A percentile compares a stretch with the other conserved stretches of the same genome.
Evolutionary conservation across 1,139 yeast species (phyloP).

Genomic region (Blastobotrys aristatus): DNA sequence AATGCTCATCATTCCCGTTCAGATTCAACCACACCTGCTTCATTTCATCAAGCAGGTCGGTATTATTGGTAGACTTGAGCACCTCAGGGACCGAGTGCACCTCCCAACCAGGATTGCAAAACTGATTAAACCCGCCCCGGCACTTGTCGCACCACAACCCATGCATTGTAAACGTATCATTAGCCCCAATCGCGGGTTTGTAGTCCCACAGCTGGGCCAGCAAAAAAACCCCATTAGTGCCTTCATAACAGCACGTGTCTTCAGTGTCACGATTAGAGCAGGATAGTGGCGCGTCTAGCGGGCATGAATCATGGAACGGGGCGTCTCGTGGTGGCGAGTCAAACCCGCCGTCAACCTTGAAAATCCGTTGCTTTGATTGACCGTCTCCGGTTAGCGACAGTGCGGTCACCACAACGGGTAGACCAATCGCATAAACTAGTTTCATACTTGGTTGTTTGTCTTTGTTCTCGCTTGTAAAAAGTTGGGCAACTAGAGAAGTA

Average conservation of each 20-base stretch:
- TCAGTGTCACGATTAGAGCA: constrained; percentile 41
- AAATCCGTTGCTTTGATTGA: neutral
- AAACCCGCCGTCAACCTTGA: constrained; percentile 1
- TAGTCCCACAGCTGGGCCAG: constrained; percentile 96
- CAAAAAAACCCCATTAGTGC: constrained; percentile 78
- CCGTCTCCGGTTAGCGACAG: neutral
- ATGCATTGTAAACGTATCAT: constrained; percentile 74
- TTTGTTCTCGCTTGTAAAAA: too few species aligned
- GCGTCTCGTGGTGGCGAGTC: constrained; percentile 8
- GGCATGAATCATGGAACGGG: constrained; percentile 42
- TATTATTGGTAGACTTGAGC: constrained; percentile 42
- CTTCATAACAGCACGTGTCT: constrained; percentile 76
- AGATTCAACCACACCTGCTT: constrained; percentile 67
- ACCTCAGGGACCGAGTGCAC: constrained; percentile 51
- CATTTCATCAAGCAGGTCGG: constrained; percentile 55
- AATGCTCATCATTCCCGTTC: constrained; percentile 64
- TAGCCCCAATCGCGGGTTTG: constrained; percentile 73
- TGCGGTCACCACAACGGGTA: neutral
- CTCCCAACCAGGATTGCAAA: constrained; percentile 63
- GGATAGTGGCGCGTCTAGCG: constrained; percentile 60
- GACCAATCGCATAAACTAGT: too few species aligned
- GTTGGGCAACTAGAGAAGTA: too few species aligned
- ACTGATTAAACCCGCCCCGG: constrained; percentile 67
- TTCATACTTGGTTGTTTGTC: too few species aligned
- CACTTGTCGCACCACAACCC: constrained; percentile 87